Evolutionary conservation across 2,329 filamentous ascomycete genomes (phyloP).

Genomic region (Colletotrichum tamarilloi): DNA sequence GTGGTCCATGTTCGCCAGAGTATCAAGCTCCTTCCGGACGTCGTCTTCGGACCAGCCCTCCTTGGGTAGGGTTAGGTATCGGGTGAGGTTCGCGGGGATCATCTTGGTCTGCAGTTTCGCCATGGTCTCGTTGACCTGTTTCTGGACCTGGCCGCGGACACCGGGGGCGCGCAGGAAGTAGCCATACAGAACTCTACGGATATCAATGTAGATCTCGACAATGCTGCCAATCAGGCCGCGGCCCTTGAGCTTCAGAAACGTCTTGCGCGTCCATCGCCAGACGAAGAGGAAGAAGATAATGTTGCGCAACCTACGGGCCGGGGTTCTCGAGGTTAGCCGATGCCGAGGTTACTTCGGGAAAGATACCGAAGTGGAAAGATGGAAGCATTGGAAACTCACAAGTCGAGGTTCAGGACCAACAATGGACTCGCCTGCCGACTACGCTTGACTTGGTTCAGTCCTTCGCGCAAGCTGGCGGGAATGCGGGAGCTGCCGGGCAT

Average conservation of each 20-base stretch:
- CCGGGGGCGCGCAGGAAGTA: slow-evolving; percentile 88
- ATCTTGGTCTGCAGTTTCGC: slow-evolving; percentile 87
- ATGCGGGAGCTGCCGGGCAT: slow-evolving; percentile 78
- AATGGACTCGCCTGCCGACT: slow-evolving; percentile 66
- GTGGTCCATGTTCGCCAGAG: slow-evolving; percentile 87
- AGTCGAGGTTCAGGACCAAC: slow-evolving; percentile 72
- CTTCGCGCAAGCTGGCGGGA: slow-evolving; percentile 76
- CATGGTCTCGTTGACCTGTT: slow-evolving; percentile 84
- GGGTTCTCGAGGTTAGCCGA: slow-evolving; percentile 13
- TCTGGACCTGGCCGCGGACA: slow-evolving; percentile 85
- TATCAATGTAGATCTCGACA: slow-evolving; percentile 76
- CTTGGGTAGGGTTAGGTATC: slow-evolving; percentile 81
- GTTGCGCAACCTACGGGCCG: slow-evolving; percentile 75
- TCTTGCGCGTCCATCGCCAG: slow-evolving; percentile 82
- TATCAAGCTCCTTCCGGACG: slow-evolving; percentile 81
- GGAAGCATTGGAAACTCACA: slow-evolving; percentile 63
- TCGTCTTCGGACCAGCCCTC: slow-evolving; percentile 85
- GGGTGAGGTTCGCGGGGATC: slow-evolving; percentile 77
- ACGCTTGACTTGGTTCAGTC: slow-evolving; percentile 70
- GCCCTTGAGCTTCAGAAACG: slow-evolving; percentile 86
- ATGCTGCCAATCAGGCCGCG: slow-evolving; percentile 86
- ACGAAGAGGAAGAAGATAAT: slow-evolving; percentile 91
- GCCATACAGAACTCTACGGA: slow-evolving; percentile 82
- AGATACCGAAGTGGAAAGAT: background rate
- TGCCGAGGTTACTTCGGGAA: slow-evolving; percentile 1